Evolutionary conservation across 805 yeast species (phyloP).

Genomic region (Yarrowia divulgata): DNA sequence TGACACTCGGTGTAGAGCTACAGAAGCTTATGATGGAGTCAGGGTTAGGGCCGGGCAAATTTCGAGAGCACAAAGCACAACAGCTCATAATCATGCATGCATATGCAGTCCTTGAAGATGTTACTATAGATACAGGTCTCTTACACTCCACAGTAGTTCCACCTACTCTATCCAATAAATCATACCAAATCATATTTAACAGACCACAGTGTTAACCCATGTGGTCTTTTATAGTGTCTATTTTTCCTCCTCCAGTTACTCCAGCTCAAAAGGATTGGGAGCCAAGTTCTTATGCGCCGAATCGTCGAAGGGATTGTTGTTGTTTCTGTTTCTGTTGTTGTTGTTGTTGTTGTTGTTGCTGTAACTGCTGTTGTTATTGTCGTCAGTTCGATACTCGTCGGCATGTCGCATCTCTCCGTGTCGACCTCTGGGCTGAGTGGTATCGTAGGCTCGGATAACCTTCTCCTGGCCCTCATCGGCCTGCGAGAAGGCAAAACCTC

Average conservation of each 20-base stretch:
- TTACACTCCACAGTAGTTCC: too few species aligned
- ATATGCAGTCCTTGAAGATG: background rate
- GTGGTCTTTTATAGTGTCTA: conserved; percentile 14
- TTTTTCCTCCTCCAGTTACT: conserved; percentile 16
- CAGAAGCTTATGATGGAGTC: conserved; percentile 13
- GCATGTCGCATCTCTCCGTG: conserved; percentile 62
- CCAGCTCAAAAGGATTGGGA: conserved; percentile 35
- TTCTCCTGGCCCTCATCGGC: conserved; percentile 93
- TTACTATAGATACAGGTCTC: too few species aligned
- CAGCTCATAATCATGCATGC: conserved; percentile 23
- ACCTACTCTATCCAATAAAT: background rate
- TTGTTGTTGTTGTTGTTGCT: background rate
- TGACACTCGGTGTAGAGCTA: background rate
- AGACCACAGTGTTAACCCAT: background rate
- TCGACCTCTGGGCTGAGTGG: conserved; percentile 82
- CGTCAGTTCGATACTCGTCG: conserved; percentile 10
- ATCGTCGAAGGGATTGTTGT: conserved; percentile 29
- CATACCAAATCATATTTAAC: conserved; percentile 1
- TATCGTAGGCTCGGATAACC: conserved; percentile 91
- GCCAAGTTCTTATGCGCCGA: conserved; percentile 27
- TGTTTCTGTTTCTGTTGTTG: background rate
- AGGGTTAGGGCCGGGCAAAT: conserved; percentile 21
- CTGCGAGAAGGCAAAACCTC: conserved; percentile 98
- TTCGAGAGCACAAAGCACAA: conserved; percentile 21
- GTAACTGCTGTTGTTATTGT: too few species aligned